Conservation (phyloP, 1,284 basidiomycete genomes). For the Naganishia liquefaciens region DNA sequence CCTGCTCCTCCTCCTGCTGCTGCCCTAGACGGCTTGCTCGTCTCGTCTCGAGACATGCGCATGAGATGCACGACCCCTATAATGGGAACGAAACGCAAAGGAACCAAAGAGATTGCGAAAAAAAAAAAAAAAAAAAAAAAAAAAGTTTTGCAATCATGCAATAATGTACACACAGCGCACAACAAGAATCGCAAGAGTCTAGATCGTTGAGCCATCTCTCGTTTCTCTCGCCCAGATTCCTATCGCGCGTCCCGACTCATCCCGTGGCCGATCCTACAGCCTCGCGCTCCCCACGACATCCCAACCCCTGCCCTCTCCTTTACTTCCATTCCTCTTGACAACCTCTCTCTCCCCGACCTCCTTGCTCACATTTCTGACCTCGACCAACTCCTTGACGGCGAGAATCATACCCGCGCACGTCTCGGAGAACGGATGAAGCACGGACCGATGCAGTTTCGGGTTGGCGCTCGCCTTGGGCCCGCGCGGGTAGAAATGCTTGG, state of each 20-base stretch:
- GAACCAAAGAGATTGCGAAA: too few relatives aligned
- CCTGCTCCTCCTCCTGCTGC: too few relatives aligned
- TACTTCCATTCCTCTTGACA: slow-evolving; percentile 37
- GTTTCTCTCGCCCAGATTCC: too few relatives aligned
- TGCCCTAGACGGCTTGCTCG: too few relatives aligned
- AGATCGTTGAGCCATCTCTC: background rate
- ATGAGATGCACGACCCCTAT: too few relatives aligned
- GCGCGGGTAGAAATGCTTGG: slow-evolving; percentile 9
- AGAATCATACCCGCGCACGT: slow-evolving; percentile 56
- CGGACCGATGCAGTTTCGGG: slow-evolving; percentile 52
- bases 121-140: too few relatives aligned
- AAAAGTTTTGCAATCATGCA: background rate
- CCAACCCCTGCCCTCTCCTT: slow-evolving; percentile 48
- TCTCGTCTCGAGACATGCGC: too few relatives aligned
- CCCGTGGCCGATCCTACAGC: too few relatives aligned
- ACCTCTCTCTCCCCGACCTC: slow-evolving; percentile 40
- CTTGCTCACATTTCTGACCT: slow-evolving; percentile 56
- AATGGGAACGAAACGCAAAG: too few relatives aligned
- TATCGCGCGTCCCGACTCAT: too few relatives aligned
- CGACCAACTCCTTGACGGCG: slow-evolving; percentile 58
- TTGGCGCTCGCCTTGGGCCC: slow-evolving; percentile 23
- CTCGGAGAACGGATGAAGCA: slow-evolving; percentile 53
- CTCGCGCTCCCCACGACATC: slow-evolving; percentile 37
- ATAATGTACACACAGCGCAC: too few relatives aligned
- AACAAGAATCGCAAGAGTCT: too few relatives aligned